Evolutionary conservation across 169 alveolate species (phyloP).

Genomic region (Plasmodium blacklocki): DNA sequence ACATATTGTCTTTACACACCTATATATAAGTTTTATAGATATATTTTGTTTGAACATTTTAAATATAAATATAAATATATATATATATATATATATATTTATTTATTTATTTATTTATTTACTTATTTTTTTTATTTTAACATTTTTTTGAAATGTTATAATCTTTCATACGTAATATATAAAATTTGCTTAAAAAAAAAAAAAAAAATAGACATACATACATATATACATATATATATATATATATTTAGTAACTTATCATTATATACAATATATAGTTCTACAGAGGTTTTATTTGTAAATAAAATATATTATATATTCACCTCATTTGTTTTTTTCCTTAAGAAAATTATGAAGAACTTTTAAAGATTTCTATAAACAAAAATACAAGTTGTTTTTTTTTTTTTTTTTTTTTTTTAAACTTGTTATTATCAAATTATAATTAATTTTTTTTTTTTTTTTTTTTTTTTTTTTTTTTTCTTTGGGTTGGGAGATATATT

Average conservation of each 20-base stretch:
- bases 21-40: background rate
- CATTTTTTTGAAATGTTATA: slow-evolving; percentile 31
- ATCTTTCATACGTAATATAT: slow-evolving; percentile 58
- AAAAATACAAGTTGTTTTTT: slow-evolving; percentile 9
- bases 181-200: slow-evolving; percentile 4
- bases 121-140: slow-evolving; percentile 10
- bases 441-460: slow-evolving; percentile 3
- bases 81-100: background rate
- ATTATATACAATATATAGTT: background rate
- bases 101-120: background rate
- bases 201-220: slow-evolving; percentile 21
- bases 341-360: background rate
- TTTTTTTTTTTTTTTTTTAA: background rate
- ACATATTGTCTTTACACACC: slow-evolving; percentile 8
- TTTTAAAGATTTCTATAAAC: slow-evolving; percentile 22
- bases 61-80: too few species aligned
- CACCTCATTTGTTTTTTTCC: background rate
- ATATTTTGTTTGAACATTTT: too few species aligned
- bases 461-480: background rate
- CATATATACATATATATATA: background rate
- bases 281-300: background rate
- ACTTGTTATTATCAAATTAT: background rate
- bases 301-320: background rate
- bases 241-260: slow-evolving; percentile 10
- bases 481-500: background rate